These are phyloP conservation scores for Saturnispora ahearnii DNA, from an alignment of 805 yeast genomes.

Conservation along the genomic window DNA sequence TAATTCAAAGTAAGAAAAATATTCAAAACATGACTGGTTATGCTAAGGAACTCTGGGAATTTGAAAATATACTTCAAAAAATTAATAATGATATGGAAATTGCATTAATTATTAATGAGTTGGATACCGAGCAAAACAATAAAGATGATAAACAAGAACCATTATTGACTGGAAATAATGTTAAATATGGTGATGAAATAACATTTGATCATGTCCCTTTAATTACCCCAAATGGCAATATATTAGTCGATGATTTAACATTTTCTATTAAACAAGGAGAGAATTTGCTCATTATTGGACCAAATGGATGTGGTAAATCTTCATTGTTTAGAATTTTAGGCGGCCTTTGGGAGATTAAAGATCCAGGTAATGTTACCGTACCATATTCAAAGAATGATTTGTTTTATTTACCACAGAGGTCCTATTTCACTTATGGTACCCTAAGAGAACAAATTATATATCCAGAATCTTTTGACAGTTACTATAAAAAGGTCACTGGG, in stretches of 20 bases:
- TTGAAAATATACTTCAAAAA: constrained; percentile 52
- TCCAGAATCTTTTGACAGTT: constrained; percentile 64
- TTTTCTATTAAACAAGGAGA: constrained; percentile 75
- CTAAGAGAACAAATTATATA: constrained; percentile 84
- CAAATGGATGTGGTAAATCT: constrained; percentile 94
- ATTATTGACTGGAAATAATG: constrained; percentile 26
- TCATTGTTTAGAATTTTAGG: constrained; percentile 85
- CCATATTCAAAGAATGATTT: constrained; percentile 59
- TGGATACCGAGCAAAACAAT: not conserved
- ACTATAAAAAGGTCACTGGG: constrained; percentile 27
- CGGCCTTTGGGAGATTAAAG: constrained; percentile 81
- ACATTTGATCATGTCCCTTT: constrained; percentile 71
- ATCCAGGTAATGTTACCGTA: constrained; percentile 46
- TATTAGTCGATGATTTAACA: constrained; percentile 53
- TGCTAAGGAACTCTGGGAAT: constrained; percentile 61
- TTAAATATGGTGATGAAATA: constrained; percentile 47
- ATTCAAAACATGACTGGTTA: constrained; percentile 79
- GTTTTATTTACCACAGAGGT: constrained; percentile 88
- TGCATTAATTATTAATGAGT: constrained; percentile 8
- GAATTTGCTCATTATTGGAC: constrained; percentile 84
- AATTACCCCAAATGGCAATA: constrained; percentile 76
- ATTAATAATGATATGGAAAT: constrained; percentile 29
- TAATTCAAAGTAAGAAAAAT: constrained; percentile 77
- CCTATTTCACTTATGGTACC: constrained; percentile 73
- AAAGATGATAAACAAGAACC: constrained; percentile 13